Evolutionary conservation across 2,329 filamentous ascomycete species (phyloP).

Genomic region (Pestalotiopsis sp.): DNA sequence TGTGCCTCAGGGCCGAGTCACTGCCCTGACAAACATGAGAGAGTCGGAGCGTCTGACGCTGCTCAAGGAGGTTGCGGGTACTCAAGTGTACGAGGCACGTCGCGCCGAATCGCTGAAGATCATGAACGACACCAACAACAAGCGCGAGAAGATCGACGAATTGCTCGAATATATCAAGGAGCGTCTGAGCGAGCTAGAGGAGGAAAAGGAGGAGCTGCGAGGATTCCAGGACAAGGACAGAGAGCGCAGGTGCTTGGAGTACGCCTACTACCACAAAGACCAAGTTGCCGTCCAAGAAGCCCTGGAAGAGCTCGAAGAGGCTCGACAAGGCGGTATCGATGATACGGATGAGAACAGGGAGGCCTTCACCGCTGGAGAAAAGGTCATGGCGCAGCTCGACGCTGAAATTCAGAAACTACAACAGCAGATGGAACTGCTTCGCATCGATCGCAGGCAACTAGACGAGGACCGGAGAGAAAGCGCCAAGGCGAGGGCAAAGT

Average conservation of each 20-base stretch:
- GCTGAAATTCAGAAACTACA: conserved; percentile 77
- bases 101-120: conserved; percentile 92
- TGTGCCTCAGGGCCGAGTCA: conserved; percentile 95
- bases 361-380: conserved; percentile 76
- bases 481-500: conserved; percentile 78
- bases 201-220: conserved; percentile 94
- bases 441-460: conserved; percentile 81
- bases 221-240: conserved; percentile 94
- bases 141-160: conserved; percentile 92
- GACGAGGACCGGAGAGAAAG: conserved; percentile 87
- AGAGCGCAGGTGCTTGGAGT: conserved; percentile 88
- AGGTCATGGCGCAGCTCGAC: conserved; percentile 75
- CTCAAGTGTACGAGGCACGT: conserved; percentile 92
- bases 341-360: conserved; percentile 80
- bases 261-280: conserved; percentile 90
- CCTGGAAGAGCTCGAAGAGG: conserved; percentile 81
- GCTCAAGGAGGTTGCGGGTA: conserved; percentile 97
- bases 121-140: conserved; percentile 95
- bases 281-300: conserved; percentile 77
- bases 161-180: conserved; percentile 90
- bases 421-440: conserved; percentile 81
- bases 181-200: conserved; percentile 84
- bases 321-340: conserved; percentile 79
- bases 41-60: conserved; percentile 87
- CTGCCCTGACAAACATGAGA: conserved; percentile 97